Percentiles rank a stretch among this genome's conserved stretches.
phyloP scores from a whole-genome alignment of 371 early-diverging fungal species.

The Mortierella sp. region DNA sequence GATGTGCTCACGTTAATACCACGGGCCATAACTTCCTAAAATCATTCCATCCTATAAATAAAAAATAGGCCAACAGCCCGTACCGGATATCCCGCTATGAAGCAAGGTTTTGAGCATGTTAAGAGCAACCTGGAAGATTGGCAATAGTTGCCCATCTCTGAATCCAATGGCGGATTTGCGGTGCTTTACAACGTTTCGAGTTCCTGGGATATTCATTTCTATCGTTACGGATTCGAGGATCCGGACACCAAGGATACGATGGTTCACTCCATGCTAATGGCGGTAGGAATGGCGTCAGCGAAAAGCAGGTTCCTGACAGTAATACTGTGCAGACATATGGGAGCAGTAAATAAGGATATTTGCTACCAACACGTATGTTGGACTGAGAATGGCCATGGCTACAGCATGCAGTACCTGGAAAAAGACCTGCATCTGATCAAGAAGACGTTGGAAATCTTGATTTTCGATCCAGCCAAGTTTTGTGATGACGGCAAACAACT shows the following conservation, averaged over 20 bases:
- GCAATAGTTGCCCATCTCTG: conserved; percentile 80
- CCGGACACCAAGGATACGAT: conserved; percentile 74
- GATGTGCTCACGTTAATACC: too few species aligned
- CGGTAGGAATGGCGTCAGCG: too few species aligned
- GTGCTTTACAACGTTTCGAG: conserved; percentile 65
- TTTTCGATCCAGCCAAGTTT: conserved; percentile 87
- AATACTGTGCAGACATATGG: too few species aligned
- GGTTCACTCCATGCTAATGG: conserved; percentile 68
- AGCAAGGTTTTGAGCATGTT: conserved; percentile 60
- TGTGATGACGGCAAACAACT: conserved; percentile 80
- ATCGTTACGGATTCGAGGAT: conserved; percentile 65
- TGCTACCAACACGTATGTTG: too few species aligned
- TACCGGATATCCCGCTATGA: conserved; percentile 26
- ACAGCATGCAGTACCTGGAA: conserved; percentile 63
- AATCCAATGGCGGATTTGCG: conserved; percentile 78
- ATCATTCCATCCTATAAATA: too few species aligned
- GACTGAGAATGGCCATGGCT: too few species aligned
- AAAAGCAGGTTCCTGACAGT: too few species aligned
- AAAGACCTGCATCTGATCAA: conserved; percentile 75
- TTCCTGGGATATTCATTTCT: conserved; percentile 68
- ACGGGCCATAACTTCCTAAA: too few species aligned
- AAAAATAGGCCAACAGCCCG: too few species aligned
- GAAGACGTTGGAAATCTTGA: conserved; percentile 72
- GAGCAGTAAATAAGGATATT: too few species aligned
- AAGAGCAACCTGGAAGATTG: conserved; percentile 77